Percentiles rank a stretch among this genome's conserved stretches.
Conservation (phyloP, 1,139 yeast genomes). For the Yamadazyma dushanensis region DNA sequence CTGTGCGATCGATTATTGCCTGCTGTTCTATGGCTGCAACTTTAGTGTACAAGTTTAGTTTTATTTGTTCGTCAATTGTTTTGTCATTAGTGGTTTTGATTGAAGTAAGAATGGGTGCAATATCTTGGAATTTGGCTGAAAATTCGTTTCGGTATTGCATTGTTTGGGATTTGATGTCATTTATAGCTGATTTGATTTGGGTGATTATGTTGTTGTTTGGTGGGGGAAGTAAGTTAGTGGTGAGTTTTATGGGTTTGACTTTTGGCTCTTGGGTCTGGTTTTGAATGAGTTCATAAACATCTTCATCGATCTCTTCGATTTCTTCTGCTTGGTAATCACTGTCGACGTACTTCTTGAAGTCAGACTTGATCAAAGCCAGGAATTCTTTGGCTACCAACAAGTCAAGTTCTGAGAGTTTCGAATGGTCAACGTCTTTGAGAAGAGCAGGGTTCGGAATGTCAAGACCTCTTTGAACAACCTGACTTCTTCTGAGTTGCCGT, state of each 20-base stretch:
- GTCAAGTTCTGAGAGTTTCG: slow-evolving; percentile 15
- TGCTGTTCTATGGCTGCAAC: slow-evolving; percentile 6
- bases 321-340: slow-evolving; percentile 20
- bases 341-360: slow-evolving; percentile 38
- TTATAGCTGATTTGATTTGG: neutral
- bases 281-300: slow-evolving; percentile 4
- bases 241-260: too few species aligned
- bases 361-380: slow-evolving; percentile 45
- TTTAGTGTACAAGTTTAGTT: slow-evolving; percentile 8
- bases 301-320: slow-evolving; percentile 45
- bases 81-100: slow-evolving; percentile 7
- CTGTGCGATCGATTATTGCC: slow-evolving; percentile 11
- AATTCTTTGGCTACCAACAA: slow-evolving; percentile 37
- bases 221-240: neutral
- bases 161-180: neutral
- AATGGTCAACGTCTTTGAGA: slow-evolving; percentile 9
- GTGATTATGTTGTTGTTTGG: neutral
- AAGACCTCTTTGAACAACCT: slow-evolving; percentile 50
- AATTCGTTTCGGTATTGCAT: neutral
- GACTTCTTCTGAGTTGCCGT: slow-evolving; percentile 42
- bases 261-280: neutral
- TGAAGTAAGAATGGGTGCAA: neutral
- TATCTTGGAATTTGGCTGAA: neutral
- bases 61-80: slow-evolving; percentile 42
- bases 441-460: slow-evolving; percentile 45